Evolutionary conservation across 345 rosid species (phyloP), one percentile per base, ranked within the genome.

Genomic region (Citrus medica): DNA sequence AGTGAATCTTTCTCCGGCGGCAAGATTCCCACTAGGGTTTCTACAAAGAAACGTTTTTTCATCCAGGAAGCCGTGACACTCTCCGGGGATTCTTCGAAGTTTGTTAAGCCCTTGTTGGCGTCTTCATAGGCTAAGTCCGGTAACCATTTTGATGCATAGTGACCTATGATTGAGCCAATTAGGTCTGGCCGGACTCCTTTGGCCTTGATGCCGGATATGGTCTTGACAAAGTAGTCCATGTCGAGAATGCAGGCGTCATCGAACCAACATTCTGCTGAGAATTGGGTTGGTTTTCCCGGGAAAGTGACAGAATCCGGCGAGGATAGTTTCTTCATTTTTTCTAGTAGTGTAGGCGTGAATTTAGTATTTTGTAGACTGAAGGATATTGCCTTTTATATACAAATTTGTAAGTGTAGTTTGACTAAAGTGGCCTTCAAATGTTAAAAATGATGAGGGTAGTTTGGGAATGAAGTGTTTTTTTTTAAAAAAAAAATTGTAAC

Each of bases 1-100:
- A 91, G 84, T 6, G 99, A 87, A 75, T 93, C 93, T 73, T 84
- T 90, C 88, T 93, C 99, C 4, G 94, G 94, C 0, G 99, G 99
- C 6, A 93, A 84, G 77, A 93, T 87, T 35, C 96, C 93, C 5
- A 93, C 91, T 4, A 95, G 72, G 22, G 95, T 95, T 78, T 95
- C 97, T 0, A 88, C 92, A 25, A 92, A 88, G 73, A 90, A 92
- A 65, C 98, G 79, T 78, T 93, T 93, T 74, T 90, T 93, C 89
- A 89, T 89, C 87, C 93, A 83, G 4, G 81, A 87, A 14, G 93
- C 89, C 0, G 96, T 91, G 25, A 91, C 88, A 62, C 89, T 87
- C 66, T 91, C 93, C 0, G 91, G 85, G 6, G 89, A 88, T 13
- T 74, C 83, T 63, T 82, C 82, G 2, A 78, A 58, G 46, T 77